These are phyloP conservation scores for Claviceps lovelessii DNA, from an alignment of 2,329 filamentous ascomycete species.

Conservation along the genomic window DNA sequence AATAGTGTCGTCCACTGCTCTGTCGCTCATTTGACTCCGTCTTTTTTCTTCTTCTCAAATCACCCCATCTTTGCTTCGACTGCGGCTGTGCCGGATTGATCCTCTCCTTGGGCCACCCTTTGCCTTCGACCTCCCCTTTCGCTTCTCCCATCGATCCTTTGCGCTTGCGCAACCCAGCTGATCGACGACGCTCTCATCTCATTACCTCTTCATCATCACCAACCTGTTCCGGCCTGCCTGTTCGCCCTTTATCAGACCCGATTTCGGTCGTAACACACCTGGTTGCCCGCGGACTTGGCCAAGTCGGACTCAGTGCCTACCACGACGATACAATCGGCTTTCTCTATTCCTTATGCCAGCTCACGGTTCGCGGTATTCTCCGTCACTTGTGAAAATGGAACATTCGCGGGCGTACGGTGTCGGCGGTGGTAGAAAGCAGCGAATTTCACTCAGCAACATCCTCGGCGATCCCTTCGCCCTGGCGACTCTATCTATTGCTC, in stretches of 20 bases:
- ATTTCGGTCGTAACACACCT: background rate
- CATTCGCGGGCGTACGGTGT: constrained; percentile 45
- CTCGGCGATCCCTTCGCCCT: constrained; percentile 92
- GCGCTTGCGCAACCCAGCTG: constrained; percentile 1
- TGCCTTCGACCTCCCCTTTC: background rate
- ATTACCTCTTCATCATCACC: background rate
- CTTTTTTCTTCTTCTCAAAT: constrained; percentile 1
- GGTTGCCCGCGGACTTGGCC: background rate
- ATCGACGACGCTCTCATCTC: background rate
- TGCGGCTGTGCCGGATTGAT: constrained; percentile 10
- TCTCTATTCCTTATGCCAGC: constrained; percentile 48
- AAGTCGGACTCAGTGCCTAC: background rate
- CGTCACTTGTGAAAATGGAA: constrained; percentile 72
- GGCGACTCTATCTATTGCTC: constrained; percentile 79
- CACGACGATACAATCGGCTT: background rate
- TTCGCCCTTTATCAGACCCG: background rate
- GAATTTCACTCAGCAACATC: constrained; percentile 56
- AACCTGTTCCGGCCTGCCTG: background rate
- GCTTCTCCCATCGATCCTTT: background rate
- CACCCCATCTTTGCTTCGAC: background rate
- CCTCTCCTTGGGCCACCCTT: constrained; percentile 1
- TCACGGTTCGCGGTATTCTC: constrained; percentile 59
- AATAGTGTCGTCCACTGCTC: constrained; percentile 2
- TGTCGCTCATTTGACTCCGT: constrained; percentile 4
- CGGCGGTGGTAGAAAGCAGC: constrained; percentile 48